Evolutionary conservation across 1,139 yeast genomes (phyloP), one percentile per base, ranked within the genome.

Genomic region (Blastobotrys petasosporus): DNA sequence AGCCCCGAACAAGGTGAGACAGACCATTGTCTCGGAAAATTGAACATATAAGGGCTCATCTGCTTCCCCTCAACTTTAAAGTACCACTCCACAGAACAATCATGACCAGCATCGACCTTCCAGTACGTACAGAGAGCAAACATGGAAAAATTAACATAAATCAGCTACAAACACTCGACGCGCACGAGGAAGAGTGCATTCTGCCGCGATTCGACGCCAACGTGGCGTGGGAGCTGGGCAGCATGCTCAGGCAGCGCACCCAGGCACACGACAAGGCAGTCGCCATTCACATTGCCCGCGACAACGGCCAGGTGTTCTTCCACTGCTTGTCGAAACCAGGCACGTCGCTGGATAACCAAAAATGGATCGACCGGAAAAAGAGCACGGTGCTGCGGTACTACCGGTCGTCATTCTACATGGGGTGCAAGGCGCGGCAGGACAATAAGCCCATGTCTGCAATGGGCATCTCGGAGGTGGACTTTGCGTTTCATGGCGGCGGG

Each of bases 401-500:
- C 25, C 69, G 70, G 47, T 77, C 84, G 10, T 74, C 79, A 51
- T 77, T 73, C 57, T 73, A 63, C 54, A 65, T 79, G 63, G 82
- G 83, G 11, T 71, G 71, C 53, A 75, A 76, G 57, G 50, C 61
- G 35, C 47, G 62, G 12, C 44, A 44, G n/a, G 60, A 62, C 46
- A 55, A 55, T 42, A 54, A 56, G 32, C 29, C 45, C 11, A 17
- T 36, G n/a, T 17, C 31, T 11, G 28, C 45, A 12, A 53, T 60
- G 20, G 73, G 66, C 52, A 57, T 67, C 17, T 65, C 71, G 20
- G 66, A 73, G 15, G 51, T 55, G 25, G 80, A 77, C n/a, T 79
- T 69, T 55, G 79, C 83, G 9, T 62, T 71, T 42, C 84, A 79
- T 54, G 86, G 85, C 9, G 85, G 85, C 38, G 77, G 79, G 45